phyloP scores from a whole-genome alignment of 2,329 filamentous ascomycete species.

The Exophiala sideris region DNA sequence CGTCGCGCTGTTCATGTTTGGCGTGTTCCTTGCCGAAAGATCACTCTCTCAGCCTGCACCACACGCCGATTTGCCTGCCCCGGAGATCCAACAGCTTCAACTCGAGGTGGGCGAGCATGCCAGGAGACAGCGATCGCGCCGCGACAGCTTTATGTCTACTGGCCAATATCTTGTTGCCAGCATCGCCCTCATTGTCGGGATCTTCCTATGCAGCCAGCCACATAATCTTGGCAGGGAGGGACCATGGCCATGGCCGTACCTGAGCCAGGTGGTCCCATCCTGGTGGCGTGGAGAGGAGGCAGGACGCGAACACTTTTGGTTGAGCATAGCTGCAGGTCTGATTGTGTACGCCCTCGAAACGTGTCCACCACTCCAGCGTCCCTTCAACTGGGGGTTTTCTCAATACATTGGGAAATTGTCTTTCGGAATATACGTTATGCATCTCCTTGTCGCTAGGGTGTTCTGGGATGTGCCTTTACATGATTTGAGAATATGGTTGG shows the following conservation, averaged over 20 bases:
- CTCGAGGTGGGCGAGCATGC: not conserved
- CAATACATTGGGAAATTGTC: constrained; percentile 47
- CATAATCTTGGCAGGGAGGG: constrained; percentile 1
- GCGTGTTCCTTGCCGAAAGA: not conserved
- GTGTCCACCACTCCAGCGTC: constrained; percentile 39
- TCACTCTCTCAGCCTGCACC: not conserved
- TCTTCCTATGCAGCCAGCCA: constrained; percentile 13
- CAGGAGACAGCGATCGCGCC: not conserved
- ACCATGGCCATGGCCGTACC: constrained; percentile 33
- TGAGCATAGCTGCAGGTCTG: constrained; percentile 40
- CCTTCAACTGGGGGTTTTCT: constrained; percentile 42
- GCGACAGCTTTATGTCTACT: not conserved
- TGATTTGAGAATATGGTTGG: not conserved
- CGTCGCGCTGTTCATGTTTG: constrained; percentile 1
- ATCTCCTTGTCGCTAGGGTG: constrained; percentile 21
- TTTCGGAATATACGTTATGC: constrained; percentile 47
- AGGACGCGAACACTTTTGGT: constrained; percentile 38
- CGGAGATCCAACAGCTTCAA: not conserved
- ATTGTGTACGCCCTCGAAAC: constrained; percentile 43
- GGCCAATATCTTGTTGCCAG: not conserved
- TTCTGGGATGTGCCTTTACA: not conserved
- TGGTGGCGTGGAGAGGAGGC: constrained; percentile 38
- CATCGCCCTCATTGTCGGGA: not conserved
- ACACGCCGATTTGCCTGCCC: not conserved
- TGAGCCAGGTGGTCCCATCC: constrained; percentile 36